A percentile compares a stretch with the other conserved stretches of the same genome.
These are phyloP conservation scores for Salix purpurea DNA, from an alignment of 345 rosid species.

Conservation along the genomic window DNA sequence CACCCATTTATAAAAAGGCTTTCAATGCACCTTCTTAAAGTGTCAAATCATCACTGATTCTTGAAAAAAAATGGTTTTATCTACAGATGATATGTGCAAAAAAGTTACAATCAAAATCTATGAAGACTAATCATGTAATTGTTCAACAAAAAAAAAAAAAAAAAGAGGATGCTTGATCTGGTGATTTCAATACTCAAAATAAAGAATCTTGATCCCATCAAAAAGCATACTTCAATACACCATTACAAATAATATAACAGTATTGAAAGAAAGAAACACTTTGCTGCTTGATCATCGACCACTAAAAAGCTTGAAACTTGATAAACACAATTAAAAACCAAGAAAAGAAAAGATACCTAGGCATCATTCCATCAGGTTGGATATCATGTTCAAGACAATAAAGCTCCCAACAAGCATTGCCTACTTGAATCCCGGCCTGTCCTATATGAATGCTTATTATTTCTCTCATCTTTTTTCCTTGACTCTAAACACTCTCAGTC, in stretches of 20 bases:
- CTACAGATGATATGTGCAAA: neutral
- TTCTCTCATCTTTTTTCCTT: slow-evolving; percentile 27
- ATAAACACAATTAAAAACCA: neutral
- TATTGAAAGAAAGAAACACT: neutral
- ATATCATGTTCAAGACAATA: slow-evolving; percentile 32
- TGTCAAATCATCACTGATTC: neutral
- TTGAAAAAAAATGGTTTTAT: neutral
- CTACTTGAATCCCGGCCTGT: slow-evolving; percentile 38
- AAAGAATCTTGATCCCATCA: neutral
- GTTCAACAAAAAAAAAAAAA: neutral
- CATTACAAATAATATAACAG: neutral
- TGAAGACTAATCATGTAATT: neutral
- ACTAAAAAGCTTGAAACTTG: neutral
- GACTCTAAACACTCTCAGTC: neutral
- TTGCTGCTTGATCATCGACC: neutral
- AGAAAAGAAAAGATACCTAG: slow-evolving; percentile 14
- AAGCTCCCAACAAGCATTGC: slow-evolving; percentile 35
- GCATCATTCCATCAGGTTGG: slow-evolving; percentile 30
- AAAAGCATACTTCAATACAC: neutral
- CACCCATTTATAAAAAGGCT: neutral
- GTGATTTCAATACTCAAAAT: neutral
- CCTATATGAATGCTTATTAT: slow-evolving; percentile 37
- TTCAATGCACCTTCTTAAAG: neutral
- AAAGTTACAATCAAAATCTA: neutral
- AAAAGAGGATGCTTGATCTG: neutral